These are phyloP conservation scores for Potentilla sterilis DNA, from an alignment of 306 rosid genomes.

Conservation along the genomic window DNA sequence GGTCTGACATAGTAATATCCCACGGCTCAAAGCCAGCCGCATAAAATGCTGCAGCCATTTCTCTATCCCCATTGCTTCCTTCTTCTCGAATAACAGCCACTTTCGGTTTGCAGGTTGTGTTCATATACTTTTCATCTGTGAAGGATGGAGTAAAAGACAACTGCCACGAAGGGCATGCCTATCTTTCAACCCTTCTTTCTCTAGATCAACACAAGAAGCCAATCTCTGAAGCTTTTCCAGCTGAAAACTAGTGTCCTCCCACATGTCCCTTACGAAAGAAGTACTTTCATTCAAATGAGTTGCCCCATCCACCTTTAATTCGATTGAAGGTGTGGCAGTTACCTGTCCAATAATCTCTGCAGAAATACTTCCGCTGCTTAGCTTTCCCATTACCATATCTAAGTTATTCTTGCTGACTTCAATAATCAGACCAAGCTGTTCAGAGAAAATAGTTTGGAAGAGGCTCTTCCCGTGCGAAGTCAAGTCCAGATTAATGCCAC, in stretches of 20 bases:
- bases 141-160: slow-evolving; percentile 66
- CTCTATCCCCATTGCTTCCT: slow-evolving; percentile 93
- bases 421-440: slow-evolving; percentile 79
- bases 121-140: slow-evolving; percentile 56
- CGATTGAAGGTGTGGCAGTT: slow-evolving; percentile 42
- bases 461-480: slow-evolving; percentile 55
- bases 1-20: slow-evolving; percentile 89
- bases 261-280: slow-evolving; percentile 61
- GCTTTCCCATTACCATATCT: slow-evolving; percentile 43
- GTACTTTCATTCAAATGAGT: slow-evolving; percentile 57
- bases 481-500: slow-evolving; percentile 60
- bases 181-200: slow-evolving; percentile 71
- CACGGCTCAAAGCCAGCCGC: slow-evolving; percentile 84
- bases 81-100: slow-evolving; percentile 92
- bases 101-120: slow-evolving; percentile 58
- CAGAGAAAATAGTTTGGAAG: slow-evolving; percentile 68
- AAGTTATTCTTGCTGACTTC: slow-evolving; percentile 73
- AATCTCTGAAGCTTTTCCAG: slow-evolving; percentile 70
- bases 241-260: slow-evolving; percentile 85
- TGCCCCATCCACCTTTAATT: slow-evolving; percentile 62
- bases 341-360: slow-evolving; percentile 66
- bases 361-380: slow-evolving; percentile 44
- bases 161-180: slow-evolving; percentile 70
- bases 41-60: slow-evolving; percentile 90
- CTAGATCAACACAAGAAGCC: slow-evolving; percentile 74